These are phyloP conservation scores for Cladobotryum mycophilum DNA, from an alignment of 2,329 filamentous ascomycete species.

Conservation along the genomic window DNA sequence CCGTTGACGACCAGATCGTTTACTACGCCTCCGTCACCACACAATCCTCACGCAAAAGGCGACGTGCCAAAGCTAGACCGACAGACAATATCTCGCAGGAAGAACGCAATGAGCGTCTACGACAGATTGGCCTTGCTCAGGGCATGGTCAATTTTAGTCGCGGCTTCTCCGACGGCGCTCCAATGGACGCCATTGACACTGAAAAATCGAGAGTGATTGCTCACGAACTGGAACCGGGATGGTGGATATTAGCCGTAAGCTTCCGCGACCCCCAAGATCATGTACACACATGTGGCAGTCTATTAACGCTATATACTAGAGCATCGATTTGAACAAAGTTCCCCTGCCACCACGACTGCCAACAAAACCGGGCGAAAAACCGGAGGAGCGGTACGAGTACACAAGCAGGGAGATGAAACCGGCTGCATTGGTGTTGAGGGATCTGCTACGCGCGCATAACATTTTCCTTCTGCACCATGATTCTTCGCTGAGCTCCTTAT, in stretches of 20 bases:
- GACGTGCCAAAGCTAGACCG: constrained; percentile 36
- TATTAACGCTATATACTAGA: constrained; percentile 19
- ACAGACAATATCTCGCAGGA: constrained; percentile 47
- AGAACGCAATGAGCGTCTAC: constrained; percentile 76
- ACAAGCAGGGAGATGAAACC: constrained; percentile 88
- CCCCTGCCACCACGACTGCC: constrained; percentile 53
- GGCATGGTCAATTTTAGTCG: constrained; percentile 92
- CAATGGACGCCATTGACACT: constrained; percentile 83
- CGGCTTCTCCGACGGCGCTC: constrained; percentile 71
- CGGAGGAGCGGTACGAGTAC: constrained; percentile 59
- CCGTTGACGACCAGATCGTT: constrained; percentile 74
- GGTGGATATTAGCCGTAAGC: constrained; percentile 93
- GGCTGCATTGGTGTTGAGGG: constrained; percentile 66
- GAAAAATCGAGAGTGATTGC: constrained; percentile 80
- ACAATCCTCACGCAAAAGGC: constrained; percentile 33
- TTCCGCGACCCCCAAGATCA: background rate
- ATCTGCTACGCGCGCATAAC: constrained; percentile 75
- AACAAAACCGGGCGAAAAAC: constrained; percentile 34
- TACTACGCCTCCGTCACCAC: constrained; percentile 71
- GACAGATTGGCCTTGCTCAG: constrained; percentile 92
- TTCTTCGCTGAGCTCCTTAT: constrained; percentile 64
- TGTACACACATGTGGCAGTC: background rate
- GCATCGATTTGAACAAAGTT: constrained; percentile 69
- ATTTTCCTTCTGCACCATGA: constrained; percentile 87
- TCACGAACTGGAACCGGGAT: constrained; percentile 79